Percentiles rank a stretch among this genome's conserved stretches.
phyloP scores from a whole-genome alignment of 2,329 filamentous ascomycete genomes.

The Curvularia spicifera region DNA sequence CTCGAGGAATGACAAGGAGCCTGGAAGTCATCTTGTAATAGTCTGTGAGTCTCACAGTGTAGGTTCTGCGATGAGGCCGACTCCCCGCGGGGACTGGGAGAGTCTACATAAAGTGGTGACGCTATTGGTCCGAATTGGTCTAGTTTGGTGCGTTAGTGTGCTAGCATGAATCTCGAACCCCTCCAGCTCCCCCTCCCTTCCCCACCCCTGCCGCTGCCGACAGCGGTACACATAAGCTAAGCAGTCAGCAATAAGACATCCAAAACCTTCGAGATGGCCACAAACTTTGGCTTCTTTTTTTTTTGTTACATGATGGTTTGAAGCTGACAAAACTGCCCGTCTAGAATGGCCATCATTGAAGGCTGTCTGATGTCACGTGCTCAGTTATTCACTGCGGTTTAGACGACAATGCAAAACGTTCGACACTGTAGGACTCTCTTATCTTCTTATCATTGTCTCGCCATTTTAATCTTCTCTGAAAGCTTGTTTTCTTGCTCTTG shows the following conservation, averaged over 20 bases:
- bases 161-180: neutral
- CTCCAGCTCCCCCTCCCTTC: neutral
- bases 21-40: conserved; percentile 14
- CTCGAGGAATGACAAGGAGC: conserved; percentile 26
- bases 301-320: neutral
- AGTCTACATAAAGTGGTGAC: conserved; percentile 3
- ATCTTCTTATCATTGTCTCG: neutral
- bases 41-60: neutral
- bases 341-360: neutral
- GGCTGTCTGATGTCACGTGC: neutral
- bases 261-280: no score
- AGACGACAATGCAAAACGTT: neutral
- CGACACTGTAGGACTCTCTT: neutral
- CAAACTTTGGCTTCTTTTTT: neutral
- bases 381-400: neutral
- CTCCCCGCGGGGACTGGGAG: conserved; percentile 1
- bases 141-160: neutral
- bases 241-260: neutral
- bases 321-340: neutral
- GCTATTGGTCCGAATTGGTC: conserved; percentile 2
- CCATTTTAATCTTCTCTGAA: neutral
- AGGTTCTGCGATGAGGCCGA: neutral
- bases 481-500: neutral
- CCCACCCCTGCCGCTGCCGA: neutral
- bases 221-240: neutral